Evolutionary conservation across 2,329 filamentous ascomycete species (phyloP), one percentile per base, ranked within the genome.

Genomic region (Fusarium sp.): DNA sequence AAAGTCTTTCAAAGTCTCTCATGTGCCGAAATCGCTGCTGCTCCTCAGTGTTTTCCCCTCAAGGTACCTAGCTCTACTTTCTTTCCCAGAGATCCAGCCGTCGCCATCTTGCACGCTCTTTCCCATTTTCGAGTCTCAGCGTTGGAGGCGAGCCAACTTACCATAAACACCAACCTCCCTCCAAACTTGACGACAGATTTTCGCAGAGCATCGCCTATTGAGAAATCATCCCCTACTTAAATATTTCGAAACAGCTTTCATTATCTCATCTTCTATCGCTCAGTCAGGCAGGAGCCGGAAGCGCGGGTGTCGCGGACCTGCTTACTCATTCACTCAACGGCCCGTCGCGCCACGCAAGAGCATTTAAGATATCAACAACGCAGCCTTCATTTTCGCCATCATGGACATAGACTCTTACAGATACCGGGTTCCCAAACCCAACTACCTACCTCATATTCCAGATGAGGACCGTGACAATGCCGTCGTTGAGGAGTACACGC

Each of bases 361-460:
- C 54, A 38, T 61, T 38, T 47, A 42, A 65, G 58, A 37, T 57
- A 56, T 35, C 31, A 54, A 56, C 58, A 29, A 45, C 24, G 52
- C 60, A 40, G 37, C 52, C 56, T 54, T 35, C 72, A 18, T 56
- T 65, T 31, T 29, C 60, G 37, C 71, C 64, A 69, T 35, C 71
- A 80, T 82, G 80, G 77, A 87, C 73, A 82, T 83, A 77, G 82
- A 87, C 76, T 80, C 85, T 40, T 90, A 89, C 82, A 84, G 84
- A 70, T 87, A 87, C 72, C 85, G 87, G 77, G 85, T 87, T 9
- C 89, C 89, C 38, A 89, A 87, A 78, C 88, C 89, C 40, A 91
- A 91, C 79, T 91, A 91, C 74, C 83, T 91, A 13, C 89, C 89
- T 52, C 88, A 90, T 79, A 87, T 86, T 70, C 77, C 84, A 35